phyloP scores from a whole-genome alignment of 2,329 filamentous ascomycete species.

The Aspergillus texensis region DNA sequence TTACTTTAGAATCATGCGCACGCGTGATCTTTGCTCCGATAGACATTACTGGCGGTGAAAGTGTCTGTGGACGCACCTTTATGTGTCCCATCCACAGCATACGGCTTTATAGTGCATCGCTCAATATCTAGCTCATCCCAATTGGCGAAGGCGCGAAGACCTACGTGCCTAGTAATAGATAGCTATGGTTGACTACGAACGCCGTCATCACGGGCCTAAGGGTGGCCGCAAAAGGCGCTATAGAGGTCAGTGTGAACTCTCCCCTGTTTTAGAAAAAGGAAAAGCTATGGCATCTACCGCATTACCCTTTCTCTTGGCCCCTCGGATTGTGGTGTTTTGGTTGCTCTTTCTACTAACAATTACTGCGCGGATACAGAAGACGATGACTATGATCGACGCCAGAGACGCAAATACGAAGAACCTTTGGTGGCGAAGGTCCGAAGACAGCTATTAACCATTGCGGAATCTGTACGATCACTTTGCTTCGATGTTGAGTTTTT shows the following conservation, averaged over 20 bases:
- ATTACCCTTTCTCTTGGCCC: not conserved
- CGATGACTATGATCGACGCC: constrained; percentile 73
- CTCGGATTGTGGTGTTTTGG: not conserved
- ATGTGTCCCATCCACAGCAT: not conserved
- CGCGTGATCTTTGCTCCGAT: constrained; percentile 12
- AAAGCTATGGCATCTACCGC: not conserved
- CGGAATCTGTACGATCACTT: constrained; percentile 64
- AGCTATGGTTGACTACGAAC: constrained; percentile 57
- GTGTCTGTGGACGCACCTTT: constrained; percentile 10
- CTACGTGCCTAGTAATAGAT: not conserved
- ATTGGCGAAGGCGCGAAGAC: not conserved
- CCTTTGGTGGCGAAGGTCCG: constrained; percentile 72
- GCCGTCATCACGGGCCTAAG: constrained; percentile 58
- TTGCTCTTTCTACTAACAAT: constrained; percentile 6
- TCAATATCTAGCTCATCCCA: not conserved
- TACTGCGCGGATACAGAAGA: constrained; percentile 58
- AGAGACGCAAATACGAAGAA: constrained; percentile 73
- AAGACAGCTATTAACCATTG: constrained; percentile 76
- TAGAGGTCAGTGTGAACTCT: constrained; percentile 62
- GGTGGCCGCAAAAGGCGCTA: constrained; percentile 71
- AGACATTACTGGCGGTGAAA: constrained; percentile 4
- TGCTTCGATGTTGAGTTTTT: constrained; percentile 4
- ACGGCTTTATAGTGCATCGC: not conserved
- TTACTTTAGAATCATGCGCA: constrained; percentile 16
- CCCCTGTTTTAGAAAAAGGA: too few species aligned